Evolutionary conservation across 2,329 filamentous ascomycete species (phyloP).

Genomic region (Colletotrichum theobromicola): DNA sequence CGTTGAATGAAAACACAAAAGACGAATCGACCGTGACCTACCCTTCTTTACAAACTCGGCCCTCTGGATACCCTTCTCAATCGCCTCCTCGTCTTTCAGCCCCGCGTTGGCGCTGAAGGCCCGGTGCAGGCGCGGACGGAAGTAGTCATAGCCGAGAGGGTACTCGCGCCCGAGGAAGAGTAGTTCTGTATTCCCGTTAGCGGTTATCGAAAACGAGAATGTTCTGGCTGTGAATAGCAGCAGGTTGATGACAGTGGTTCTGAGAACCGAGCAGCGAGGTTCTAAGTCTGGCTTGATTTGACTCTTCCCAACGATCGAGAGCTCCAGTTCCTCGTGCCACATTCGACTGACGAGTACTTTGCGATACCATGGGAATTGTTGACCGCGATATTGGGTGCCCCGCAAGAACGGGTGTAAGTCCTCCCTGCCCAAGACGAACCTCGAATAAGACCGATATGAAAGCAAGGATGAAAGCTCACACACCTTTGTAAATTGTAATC

Average conservation of each 20-base stretch:
- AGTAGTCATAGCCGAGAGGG: conserved; percentile 82
- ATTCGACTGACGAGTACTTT: not conserved
- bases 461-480: not conserved
- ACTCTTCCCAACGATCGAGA: not conserved
- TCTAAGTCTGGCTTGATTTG: not conserved
- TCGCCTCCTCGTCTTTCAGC: conserved; percentile 75
- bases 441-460: not conserved
- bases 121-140: conserved; percentile 79
- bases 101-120: conserved; percentile 81
- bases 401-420: not conserved
- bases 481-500: conserved; percentile 88
- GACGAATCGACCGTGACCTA: conserved; percentile 35
- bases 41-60: conserved; percentile 94
- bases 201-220: not conserved
- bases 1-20: not conserved
- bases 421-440: not conserved
- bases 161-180: conserved; percentile 86
- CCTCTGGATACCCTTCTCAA: conserved; percentile 74
- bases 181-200: conserved; percentile 64
- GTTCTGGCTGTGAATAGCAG: not conserved
- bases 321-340: rapidly evolving
- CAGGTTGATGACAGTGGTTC: not conserved
- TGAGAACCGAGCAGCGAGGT: not conserved
- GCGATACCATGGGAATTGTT: not conserved
- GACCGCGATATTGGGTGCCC: not conserved